Evolutionary conservation across 345 rosid genomes (phyloP), one percentile per base, ranked within the genome.

Genomic region (Luvunga scandens): DNA sequence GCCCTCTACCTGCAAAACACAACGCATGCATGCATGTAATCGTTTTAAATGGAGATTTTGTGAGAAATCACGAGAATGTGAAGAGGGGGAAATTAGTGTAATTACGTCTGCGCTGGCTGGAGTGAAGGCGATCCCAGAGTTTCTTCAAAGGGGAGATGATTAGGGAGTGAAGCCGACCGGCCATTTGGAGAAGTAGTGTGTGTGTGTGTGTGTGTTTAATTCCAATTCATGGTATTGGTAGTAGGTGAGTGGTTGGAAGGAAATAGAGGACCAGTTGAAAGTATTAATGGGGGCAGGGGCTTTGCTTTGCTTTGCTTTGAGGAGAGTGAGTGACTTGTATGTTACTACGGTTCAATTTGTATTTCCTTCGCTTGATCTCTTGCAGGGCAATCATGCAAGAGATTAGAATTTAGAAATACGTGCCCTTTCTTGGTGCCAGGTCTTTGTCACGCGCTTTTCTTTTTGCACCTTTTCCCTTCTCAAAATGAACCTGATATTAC

Each of bases 81-180:
- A 42, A 42, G 48, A 12, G 14, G 16, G 16, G 50, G 50, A 42
- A 42, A 12, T 10, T 42, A 13, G 50, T 12, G 16, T 42, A 42
- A 12, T 45, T 77, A 77, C 81, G 79, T 53, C 36, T 80, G 53
- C 34, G 70, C 16, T 56, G 83, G 38, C 69, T 19, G 4, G 82
- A 74, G 31, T 82, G 82, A 4, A 80, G 62, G 38, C 80, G 80
- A 80, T 38, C 65, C 84, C 88, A 70, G 28, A 82, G 78, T 64
- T 85, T 85, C 85, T 80, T 82, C 65, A 85, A 50, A 8, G 82
- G 82, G n/a, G 82, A 80, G 76, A 82, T 14, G 66, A 85, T 18
- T 62, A 82, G 74, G 62, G 83, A 85, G 53, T 73, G 81, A 45
- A 81, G 71, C 87, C 84, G 81, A 72, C 83, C 82, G 13, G 50